Evolutionary conservation across 257 asterid genomes (phyloP).

Genomic region (Przewalskia tangutica): DNA sequence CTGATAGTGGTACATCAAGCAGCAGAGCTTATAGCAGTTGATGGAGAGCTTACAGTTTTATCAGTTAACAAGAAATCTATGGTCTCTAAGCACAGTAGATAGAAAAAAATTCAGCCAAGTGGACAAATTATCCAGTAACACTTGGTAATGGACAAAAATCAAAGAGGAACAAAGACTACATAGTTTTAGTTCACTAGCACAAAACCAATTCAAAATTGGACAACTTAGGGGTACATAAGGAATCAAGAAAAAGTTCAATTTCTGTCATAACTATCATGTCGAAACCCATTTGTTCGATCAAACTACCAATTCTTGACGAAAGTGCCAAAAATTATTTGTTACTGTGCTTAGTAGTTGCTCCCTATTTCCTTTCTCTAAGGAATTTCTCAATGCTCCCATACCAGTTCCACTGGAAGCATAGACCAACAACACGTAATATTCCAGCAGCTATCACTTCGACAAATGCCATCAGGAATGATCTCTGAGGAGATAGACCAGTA

Average conservation of each 20-base stretch:
- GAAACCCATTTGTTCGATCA: not conserved
- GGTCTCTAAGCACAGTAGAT: not conserved
- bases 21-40: not conserved
- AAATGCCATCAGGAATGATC: slow-evolving; percentile 70
- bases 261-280: not conserved
- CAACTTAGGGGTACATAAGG: not conserved
- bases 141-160: not conserved
- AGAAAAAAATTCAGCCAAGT: not conserved
- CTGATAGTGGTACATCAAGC: not conserved
- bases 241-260: not conserved
- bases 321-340: not conserved
- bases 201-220: not conserved
- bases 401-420: slow-evolving; percentile 90
- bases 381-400: slow-evolving; percentile 54
- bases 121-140: not conserved
- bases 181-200: not conserved
- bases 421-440: slow-evolving; percentile 51
- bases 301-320: not conserved
- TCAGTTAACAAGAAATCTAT: not conserved
- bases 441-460: slow-evolving; percentile 63
- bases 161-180: not conserved
- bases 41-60: not conserved
- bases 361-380: slow-evolving; percentile 36
- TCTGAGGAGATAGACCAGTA: slow-evolving; percentile 88
- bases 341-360: not conserved